phyloP scores from a whole-genome alignment of 805 yeast genomes.

The Sungouiella thailandica region DNA sequence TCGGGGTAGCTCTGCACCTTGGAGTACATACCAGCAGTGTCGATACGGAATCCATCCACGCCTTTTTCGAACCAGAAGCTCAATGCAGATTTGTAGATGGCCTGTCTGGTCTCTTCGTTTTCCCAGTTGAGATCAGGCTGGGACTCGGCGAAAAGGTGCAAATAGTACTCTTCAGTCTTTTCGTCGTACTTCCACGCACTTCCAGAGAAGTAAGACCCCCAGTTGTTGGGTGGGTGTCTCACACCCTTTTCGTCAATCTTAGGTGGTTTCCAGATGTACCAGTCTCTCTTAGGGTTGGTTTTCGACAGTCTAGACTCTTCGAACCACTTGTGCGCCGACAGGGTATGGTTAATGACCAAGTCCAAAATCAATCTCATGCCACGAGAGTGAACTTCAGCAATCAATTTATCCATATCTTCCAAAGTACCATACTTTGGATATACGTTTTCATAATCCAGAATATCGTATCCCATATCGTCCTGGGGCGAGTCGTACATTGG shows the following conservation, averaged over 20 bases:
- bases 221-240: constrained; percentile 53
- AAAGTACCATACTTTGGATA: constrained; percentile 51
- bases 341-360: constrained; percentile 56
- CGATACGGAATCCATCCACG: constrained; percentile 56
- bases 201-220: constrained; percentile 50
- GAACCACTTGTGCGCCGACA: constrained; percentile 54
- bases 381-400: constrained; percentile 42
- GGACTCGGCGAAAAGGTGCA: constrained; percentile 46
- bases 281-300: constrained; percentile 52
- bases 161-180: constrained; percentile 48
- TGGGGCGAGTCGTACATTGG: constrained; percentile 58
- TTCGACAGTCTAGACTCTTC: constrained; percentile 48
- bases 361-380: constrained; percentile 51
- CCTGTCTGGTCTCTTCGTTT: constrained; percentile 33
- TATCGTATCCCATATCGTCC: constrained; percentile 62
- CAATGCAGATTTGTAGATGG: constrained; percentile 44
- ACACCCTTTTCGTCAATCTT: constrained; percentile 43
- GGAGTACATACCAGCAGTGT: constrained; percentile 49
- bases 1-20: constrained; percentile 43
- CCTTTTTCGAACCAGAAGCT: constrained; percentile 53
- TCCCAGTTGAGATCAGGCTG: constrained; percentile 67
- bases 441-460: constrained; percentile 48
- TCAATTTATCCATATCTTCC: constrained; percentile 47
- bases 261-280: constrained; percentile 56
- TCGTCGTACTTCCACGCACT: constrained; percentile 58